A percentile compares a stretch with the other conserved stretches of the same genome.
Evolutionary conservation across 768 basidiomycete genomes (phyloP).

Genomic region (Pulveroboletus sp.): DNA sequence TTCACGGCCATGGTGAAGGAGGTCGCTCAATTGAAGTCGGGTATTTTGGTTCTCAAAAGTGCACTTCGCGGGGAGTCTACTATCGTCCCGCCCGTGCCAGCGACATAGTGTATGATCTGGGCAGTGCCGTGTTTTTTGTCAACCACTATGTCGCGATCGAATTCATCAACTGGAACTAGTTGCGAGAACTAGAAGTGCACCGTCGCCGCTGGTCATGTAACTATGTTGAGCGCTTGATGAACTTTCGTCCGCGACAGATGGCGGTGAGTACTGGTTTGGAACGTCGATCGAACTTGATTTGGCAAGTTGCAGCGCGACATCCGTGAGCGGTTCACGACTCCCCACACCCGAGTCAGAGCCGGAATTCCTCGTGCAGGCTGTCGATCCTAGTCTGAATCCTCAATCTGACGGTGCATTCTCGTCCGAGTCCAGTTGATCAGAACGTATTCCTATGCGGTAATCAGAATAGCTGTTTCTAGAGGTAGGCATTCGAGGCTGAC

Average conservation of each 20-base stretch:
- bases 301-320: background rate
- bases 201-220: background rate
- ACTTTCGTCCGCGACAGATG: background rate
- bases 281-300: conserved; percentile 20
- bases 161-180: conserved; percentile 12
- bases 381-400: too few species aligned
- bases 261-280: conserved; percentile 15
- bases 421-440: conserved; percentile 5
- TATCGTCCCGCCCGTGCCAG: conserved; percentile 19
- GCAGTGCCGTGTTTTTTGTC: conserved; percentile 13
- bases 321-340: background rate
- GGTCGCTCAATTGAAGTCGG: conserved; percentile 67
- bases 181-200: conserved; percentile 1
- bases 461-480: conserved; percentile 16
- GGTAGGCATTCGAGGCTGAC: conserved; percentile 23
- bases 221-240: background rate
- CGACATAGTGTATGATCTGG: conserved; percentile 22
- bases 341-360: background rate
- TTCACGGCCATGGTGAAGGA: conserved; percentile 80
- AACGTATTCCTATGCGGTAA: conserved; percentile 10
- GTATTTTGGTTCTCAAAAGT: conserved; percentile 54
- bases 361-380: background rate
- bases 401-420: background rate
- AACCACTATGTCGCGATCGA: conserved; percentile 15
- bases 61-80: conserved; percentile 32